Evolutionary conservation across 2,329 filamentous ascomycete genomes (phyloP), one percentile per base, ranked within the genome.

Genomic region (Diaporthe humulicola): DNA sequence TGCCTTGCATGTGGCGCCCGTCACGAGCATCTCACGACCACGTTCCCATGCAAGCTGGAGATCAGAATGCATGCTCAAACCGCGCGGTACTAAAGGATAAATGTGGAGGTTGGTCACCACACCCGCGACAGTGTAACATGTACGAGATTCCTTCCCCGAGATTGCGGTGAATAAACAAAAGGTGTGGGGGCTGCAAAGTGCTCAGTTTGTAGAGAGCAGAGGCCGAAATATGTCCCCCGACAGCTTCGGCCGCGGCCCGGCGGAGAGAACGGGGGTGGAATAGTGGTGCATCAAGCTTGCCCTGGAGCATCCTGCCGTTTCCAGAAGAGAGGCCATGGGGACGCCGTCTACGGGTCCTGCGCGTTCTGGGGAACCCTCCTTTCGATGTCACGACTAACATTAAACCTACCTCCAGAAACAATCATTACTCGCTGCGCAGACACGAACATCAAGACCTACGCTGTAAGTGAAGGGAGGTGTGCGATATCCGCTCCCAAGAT

Each of bases 231-330:
- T 48, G 8, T 30, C 40, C 33, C 38, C 60, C 25, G 40, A 12
- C 25, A 45, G 9, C 12, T 4, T 64, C 60, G 60, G 60, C 40
- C 38, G 60, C 60, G 40, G 40, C 33, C 60, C 60, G 60, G 60
- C 25, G 25, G 40, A 33, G 25, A 45, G 30, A 33, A 5, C 38
- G 60, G n/a, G 40, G n/a, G 36, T 25, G 14, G 8, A 64, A n/a
- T 12, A 33, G 9, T 48, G 60, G n/a, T 25, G n/a, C 58, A 42
- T 15, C 6, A 1, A 42, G 25, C 38, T 12, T 15, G 38, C 12
- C 9, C 38, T n/a, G 2, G 9, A 45, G 60, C 60, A 64, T 64
- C 12, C 40, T 40, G 40, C 25, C 33, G 38, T 14, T 15, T 30
- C 10, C 3, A 19, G 22, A 25, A 15, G 25, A 36, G 33, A 38